Base-by-base conservation (phyloP, 441 rosid genomes). In the Brassica balearica region DNA sequence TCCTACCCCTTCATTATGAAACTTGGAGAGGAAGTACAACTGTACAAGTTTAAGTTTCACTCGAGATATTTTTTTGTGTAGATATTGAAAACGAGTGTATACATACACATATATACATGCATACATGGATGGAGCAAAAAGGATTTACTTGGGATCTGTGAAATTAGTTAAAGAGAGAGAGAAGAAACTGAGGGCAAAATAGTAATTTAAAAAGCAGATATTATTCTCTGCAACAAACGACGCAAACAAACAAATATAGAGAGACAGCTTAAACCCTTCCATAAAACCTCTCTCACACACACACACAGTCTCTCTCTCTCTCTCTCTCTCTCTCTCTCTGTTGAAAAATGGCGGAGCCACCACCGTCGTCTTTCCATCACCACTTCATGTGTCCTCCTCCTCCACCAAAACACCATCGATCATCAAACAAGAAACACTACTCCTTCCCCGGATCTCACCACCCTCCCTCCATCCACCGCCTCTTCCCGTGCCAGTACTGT, bases 401-500 rank as follows among this genome's bases (percentile, higher is more conserved):
- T 41, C 3, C 81, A 12, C 25, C 89, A 6, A 82, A 76, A 68
- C 80, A 76, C 64, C 79, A 73, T 1, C 80, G 77, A 77, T 36
- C 84, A 15, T 41, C 48, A 10, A 46, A 10, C 66, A 85, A 82
- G 43, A 80, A 82, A 32, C 79, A 73, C 27, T 73, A 72, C 58
- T 3, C 83, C 79, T 27, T 82, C 67, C 34, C 82, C 53, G 61
- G 83, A 0, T 58, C 84, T 6, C 58, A 81, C 7, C 72, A 79
- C 2, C 51, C 51, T 2, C 4, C 48, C 43, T 3, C 84, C 83
- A 66, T 82, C 11, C 75, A 82, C 25, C 89, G 95, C 62, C 82
- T 88, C 78, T 94, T 94, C 68, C 89, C 81, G 0, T 95, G 99
- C 73, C 92, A 83, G 5, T 93, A 91, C 87, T 95, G 99, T 59